A percentile compares a stretch with the other conserved stretches of the same genome.
phyloP scores from a whole-genome alignment of 202 grass and related monocot species.

The Elaeis oleifera region DNA sequence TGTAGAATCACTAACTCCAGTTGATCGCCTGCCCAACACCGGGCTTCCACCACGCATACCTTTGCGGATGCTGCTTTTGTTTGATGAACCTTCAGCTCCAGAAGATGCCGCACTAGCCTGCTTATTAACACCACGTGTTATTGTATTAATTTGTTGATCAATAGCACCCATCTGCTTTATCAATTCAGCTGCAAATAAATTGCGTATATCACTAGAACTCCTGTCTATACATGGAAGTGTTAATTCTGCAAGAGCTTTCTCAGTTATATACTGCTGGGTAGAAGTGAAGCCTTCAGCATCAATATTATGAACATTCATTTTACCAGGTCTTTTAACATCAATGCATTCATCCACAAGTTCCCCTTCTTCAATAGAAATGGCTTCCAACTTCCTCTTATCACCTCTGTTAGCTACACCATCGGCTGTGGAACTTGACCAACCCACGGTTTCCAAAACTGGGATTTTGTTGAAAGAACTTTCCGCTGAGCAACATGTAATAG shows the following conservation, averaged over 20 bases:
- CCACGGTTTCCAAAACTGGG: conserved; percentile 92
- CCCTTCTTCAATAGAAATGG: conserved; percentile 78
- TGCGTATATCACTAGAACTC: conserved; percentile 70
- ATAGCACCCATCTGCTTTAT: conserved; percentile 90
- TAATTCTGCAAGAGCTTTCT: conserved; percentile 91
- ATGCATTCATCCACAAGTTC: conserved; percentile 81
- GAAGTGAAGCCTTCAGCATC: conserved; percentile 50
- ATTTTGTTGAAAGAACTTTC: conserved; percentile 56
- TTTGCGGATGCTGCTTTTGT: conserved; percentile 71
- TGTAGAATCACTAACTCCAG: conserved; percentile 53
- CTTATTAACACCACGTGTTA: conserved; percentile 62
- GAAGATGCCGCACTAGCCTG: conserved; percentile 54
- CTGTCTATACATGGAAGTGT: conserved; percentile 91
- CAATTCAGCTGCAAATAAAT: conserved; percentile 74
- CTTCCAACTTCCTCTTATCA: conserved; percentile 77
- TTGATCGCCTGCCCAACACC: conserved; percentile 61
- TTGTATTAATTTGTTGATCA: conserved; percentile 71
- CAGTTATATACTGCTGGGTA: conserved; percentile 62
- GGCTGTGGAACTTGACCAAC: conserved; percentile 54
- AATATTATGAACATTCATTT: conserved; percentile 27
- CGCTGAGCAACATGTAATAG: conserved; percentile 72
- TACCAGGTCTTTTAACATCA: conserved; percentile 70
- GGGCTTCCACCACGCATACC: conserved; percentile 76
- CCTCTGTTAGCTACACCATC: conserved; percentile 47
- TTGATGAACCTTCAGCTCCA: conserved; percentile 59